A percentile compares a stretch with the other conserved stretches of the same genome.
Conservation (phyloP, 1,284 basidiomycete genomes). For the Pseudozyma tsukubaensis region DNA sequence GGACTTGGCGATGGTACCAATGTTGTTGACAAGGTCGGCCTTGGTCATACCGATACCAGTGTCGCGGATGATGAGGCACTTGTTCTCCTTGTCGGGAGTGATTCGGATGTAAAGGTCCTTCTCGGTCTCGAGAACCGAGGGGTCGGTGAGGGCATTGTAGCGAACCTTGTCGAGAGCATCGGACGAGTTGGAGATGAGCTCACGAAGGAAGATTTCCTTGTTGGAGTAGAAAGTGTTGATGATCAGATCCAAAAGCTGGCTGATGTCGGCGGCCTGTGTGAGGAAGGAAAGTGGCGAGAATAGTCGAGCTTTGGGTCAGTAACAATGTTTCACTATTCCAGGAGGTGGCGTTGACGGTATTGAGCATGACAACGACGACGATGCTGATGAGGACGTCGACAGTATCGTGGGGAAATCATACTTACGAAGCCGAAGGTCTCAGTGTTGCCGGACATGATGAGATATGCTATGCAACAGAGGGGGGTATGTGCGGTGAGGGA, state of each 20-base stretch:
- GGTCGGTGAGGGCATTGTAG: slow-evolving; percentile 67
- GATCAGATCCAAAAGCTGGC: slow-evolving; percentile 68
- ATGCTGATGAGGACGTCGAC: not conserved
- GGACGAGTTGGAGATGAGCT: slow-evolving; percentile 68
- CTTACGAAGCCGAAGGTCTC: slow-evolving; percentile 67
- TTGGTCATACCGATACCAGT: slow-evolving; percentile 87
- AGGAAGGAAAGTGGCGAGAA: not conserved
- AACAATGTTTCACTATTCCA: not conserved
- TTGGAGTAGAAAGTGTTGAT: slow-evolving; percentile 69
- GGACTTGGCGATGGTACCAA: slow-evolving; percentile 99
- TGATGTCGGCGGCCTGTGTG: slow-evolving; percentile 63
- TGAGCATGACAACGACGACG: not conserved
- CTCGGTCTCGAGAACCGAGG: slow-evolving; percentile 64
- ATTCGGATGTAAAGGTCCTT: slow-evolving; percentile 69
- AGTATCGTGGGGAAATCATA: slow-evolving; percentile 5
- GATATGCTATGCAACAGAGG: slow-evolving; percentile 24
- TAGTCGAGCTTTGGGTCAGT: slow-evolving; percentile 13
- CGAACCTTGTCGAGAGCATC: slow-evolving; percentile 69
- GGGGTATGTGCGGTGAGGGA: slow-evolving; percentile 27
- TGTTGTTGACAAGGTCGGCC: slow-evolving; percentile 84
- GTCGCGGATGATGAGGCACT: slow-evolving; percentile 89
- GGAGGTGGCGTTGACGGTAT: not conserved
- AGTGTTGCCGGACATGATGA: slow-evolving; percentile 62
- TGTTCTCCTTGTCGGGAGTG: slow-evolving; percentile 89
- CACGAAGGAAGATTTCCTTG: slow-evolving; percentile 68